A percentile compares a stretch with the other conserved stretches of the same genome.
Conservation (phyloP, 495 filamentous ascomycete genomes). For the Hypoxylon subgilvum region DNA sequence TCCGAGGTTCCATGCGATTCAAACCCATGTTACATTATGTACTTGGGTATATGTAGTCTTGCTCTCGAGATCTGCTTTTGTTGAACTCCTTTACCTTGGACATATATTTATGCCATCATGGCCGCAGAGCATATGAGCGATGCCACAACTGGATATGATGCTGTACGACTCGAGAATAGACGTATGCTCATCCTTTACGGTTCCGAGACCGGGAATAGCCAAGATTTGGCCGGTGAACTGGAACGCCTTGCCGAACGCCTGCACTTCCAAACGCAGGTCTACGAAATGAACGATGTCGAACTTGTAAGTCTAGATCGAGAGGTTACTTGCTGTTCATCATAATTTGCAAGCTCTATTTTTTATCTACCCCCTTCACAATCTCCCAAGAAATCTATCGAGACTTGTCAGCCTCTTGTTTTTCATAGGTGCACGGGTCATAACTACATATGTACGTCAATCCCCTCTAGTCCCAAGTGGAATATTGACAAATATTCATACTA, state of each 20-base stretch:
- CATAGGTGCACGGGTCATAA: conserved; percentile 15
- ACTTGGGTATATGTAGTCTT: no score
- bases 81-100: neutral
- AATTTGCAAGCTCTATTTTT: neutral
- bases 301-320: conserved; percentile 61
- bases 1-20: neutral
- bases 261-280: conserved; percentile 74
- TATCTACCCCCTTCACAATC: neutral
- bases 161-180: conserved; percentile 45
- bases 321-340: neutral
- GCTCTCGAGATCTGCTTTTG: neutral
- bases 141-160: conserved; percentile 12
- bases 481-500: neutral
- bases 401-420: no score
- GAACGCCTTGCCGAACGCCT: conserved; percentile 73
- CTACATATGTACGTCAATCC: conserved; percentile 17
- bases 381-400: no score
- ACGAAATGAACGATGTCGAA: conserved; percentile 75
- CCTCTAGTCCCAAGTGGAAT: conserved; percentile 10
- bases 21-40: conserved; percentile 22
- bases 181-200: conserved; percentile 86
- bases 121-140: conserved; percentile 14
- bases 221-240: conserved; percentile 86
- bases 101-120: conserved; percentile 28
- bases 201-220: conserved; percentile 90